Conservation (phyloP, 768 basidiomycete species). For the Pleurotus ostreatus region DNA sequence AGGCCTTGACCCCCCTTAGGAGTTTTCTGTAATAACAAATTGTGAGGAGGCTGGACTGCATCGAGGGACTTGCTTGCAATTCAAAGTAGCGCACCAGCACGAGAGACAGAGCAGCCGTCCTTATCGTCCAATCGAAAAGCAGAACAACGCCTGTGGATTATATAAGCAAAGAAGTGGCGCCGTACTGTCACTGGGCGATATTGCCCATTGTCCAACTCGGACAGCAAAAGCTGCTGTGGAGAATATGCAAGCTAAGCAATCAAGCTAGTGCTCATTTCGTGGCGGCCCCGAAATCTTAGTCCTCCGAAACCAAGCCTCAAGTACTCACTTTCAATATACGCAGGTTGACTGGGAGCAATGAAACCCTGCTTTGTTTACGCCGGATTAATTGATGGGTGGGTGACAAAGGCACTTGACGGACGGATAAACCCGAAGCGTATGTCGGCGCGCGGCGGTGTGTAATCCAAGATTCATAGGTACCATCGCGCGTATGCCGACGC, state of each 20-base stretch:
- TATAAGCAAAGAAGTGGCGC: neutral
- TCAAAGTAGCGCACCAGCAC: neutral
- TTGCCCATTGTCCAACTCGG: neutral
- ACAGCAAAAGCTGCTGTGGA: neutral
- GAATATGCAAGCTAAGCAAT: neutral
- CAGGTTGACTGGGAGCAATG: neutral
- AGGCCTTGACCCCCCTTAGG: neutral
- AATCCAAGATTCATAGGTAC: neutral
- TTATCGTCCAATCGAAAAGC: slow-evolving; percentile 6
- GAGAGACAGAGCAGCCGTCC: neutral
- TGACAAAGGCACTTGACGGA: neutral
- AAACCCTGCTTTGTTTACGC: neutral
- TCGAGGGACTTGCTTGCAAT: neutral
- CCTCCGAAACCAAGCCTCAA: neutral
- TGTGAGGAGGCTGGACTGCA: neutral
- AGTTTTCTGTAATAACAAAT: neutral
- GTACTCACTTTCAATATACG: neutral
- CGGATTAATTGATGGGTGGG: neutral
- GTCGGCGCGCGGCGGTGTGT: neutral
- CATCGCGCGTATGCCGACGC: neutral
- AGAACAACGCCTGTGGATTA: neutral
- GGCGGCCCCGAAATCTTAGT: neutral
- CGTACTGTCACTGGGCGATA: neutral
- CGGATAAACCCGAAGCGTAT: neutral
- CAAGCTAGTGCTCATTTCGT: slow-evolving; percentile 5